Conservation (phyloP, 1,139 yeast species). For the Pneumocystis jirovecii region DNA sequence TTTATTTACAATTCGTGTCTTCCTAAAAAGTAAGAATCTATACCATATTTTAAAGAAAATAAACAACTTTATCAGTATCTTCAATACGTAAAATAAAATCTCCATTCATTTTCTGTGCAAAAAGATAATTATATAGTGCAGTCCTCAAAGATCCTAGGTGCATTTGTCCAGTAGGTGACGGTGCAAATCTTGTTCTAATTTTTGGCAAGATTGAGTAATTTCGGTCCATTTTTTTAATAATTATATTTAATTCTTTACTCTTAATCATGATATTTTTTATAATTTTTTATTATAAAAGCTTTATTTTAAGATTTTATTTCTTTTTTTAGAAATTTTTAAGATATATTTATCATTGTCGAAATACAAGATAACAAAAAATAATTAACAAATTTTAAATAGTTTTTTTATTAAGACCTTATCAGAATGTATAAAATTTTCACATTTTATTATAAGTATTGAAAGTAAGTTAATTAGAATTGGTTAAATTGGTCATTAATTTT, state of each 20-base stretch:
- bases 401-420: too few species aligned
- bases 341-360: background rate
- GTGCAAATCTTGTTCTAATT: conserved; percentile 86
- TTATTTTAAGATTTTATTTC: background rate
- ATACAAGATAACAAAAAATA: background rate
- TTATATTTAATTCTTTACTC: background rate
- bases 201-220: background rate
- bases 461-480: background rate
- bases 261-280: background rate
- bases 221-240: background rate
- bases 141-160: conserved; percentile 90
- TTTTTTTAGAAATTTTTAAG: background rate
- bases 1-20: conserved; percentile 52
- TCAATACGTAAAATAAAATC: conserved; percentile 69
- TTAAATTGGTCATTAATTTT: background rate
- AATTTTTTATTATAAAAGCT: background rate
- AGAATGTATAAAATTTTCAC: background rate
- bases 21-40: background rate
- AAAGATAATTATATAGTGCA: conserved; percentile 72
- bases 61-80: conserved; percentile 55
- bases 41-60: background rate
- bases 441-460: background rate
- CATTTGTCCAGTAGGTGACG: conserved; percentile 89
- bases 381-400: background rate
- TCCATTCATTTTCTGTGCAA: conserved; percentile 71